phyloP scores from a whole-genome alignment of 1,284 basidiomycete genomes.

The Papiliotrema fonsecae region DNA sequence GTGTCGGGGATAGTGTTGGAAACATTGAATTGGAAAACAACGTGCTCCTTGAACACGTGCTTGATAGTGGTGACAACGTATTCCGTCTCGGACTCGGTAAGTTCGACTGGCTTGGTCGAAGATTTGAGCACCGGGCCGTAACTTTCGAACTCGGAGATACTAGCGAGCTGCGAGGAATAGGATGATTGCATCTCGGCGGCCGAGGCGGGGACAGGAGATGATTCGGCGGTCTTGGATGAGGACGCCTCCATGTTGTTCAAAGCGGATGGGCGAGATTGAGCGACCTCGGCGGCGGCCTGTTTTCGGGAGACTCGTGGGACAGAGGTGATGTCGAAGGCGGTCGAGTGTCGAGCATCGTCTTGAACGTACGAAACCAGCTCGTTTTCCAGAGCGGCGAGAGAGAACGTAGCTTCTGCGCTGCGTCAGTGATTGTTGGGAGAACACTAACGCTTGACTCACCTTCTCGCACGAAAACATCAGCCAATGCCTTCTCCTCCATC shows the following conservation, averaged over 20 bases:
- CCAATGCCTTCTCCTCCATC: constrained; percentile 72
- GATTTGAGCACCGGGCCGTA: constrained; percentile 90
- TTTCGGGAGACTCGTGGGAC: constrained; percentile 87
- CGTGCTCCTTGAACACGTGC: constrained; percentile 91
- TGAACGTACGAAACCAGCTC: constrained; percentile 86
- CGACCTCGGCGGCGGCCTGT: constrained; percentile 78
- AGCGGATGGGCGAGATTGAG: constrained; percentile 67
- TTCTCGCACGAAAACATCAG: constrained; percentile 83
- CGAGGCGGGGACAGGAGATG: constrained; percentile 59
- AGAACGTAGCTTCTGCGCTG: constrained; percentile 80
- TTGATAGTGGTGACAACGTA: constrained; percentile 96
- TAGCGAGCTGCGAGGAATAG: constrained; percentile 78
- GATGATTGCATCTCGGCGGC: constrained; percentile 77
- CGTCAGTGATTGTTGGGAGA: not conserved
- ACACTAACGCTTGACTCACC: constrained; percentile 53
- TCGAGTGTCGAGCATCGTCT: constrained; percentile 61
- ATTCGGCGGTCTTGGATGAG: constrained; percentile 53
- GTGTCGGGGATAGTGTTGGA: constrained; percentile 99
- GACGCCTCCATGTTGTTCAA: constrained; percentile 65
- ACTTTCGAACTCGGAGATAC: constrained; percentile 75
- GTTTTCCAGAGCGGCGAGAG: constrained; percentile 75
- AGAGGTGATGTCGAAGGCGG: constrained; percentile 72
- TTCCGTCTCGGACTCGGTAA: constrained; percentile 97
- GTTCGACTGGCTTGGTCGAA: constrained; percentile 69
- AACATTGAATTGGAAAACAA: constrained; percentile 99